These are phyloP conservation scores for Trichoderma atroviride DNA, from an alignment of 2,329 filamentous ascomycete genomes.

Conservation along the genomic window DNA sequence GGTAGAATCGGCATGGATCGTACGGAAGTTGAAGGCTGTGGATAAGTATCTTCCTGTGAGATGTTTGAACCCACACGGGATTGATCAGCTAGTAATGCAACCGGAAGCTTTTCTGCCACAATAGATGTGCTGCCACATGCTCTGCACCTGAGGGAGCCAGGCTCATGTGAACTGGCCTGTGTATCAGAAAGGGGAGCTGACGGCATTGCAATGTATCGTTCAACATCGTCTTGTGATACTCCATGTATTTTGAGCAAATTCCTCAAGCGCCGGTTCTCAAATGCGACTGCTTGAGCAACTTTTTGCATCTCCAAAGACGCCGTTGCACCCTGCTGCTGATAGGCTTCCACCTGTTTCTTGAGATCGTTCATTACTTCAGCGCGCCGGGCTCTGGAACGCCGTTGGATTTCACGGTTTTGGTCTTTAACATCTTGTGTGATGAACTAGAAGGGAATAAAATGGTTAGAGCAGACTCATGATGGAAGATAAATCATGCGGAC, in stretches of 20 bases:
- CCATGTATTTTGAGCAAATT: conserved; percentile 11
- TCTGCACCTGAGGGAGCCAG: not conserved
- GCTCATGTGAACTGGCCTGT: not conserved
- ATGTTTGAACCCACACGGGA: too few species aligned
- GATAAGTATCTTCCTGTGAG: not conserved
- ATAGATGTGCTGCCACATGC: conserved; percentile 10
- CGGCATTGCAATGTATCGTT: conserved; percentile 1
- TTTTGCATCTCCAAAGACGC: conserved; percentile 26
- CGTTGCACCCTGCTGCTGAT: conserved; percentile 18
- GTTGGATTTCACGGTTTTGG: conserved; percentile 27
- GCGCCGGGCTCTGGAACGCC: conserved; percentile 25
- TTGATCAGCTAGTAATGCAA: too few species aligned
- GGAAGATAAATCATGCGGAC: not conserved
- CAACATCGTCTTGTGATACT: conserved; percentile 22
- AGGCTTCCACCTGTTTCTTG: conserved; percentile 15
- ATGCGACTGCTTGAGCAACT: conserved; percentile 9
- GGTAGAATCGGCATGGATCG: not conserved
- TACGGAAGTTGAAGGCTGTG: not conserved
- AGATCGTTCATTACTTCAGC: conserved; percentile 25
- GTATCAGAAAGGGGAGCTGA: not conserved
- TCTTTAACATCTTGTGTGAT: conserved; percentile 12
- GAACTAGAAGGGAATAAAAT: not conserved
- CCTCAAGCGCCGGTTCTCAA: conserved; percentile 24
- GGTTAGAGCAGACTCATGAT: not conserved
- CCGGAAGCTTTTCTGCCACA: not conserved